phyloP scores from a whole-genome alignment of 1,139 yeast genomes.

The Kurtzmaniella natalensis region DNA sequence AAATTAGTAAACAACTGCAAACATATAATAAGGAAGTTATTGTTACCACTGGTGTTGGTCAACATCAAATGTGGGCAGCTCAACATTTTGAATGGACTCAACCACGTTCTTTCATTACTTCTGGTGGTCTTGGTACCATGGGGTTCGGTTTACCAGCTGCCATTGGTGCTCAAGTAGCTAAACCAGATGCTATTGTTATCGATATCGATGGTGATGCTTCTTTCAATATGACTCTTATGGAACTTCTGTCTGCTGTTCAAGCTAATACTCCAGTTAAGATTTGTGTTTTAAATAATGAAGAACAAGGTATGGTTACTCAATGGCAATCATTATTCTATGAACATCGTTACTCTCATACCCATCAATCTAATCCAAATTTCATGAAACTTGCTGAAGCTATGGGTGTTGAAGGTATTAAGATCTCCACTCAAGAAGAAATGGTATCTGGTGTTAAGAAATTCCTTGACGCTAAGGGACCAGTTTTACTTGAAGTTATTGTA shows the following conservation, averaged over 20 bases:
- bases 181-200: constrained; percentile 89
- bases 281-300: constrained; percentile 89
- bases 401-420: constrained; percentile 83
- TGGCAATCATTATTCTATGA: constrained; percentile 98
- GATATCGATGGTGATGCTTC: constrained; percentile 99
- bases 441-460: constrained; percentile 61
- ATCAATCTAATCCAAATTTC: constrained; percentile 90
- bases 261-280: constrained; percentile 87
- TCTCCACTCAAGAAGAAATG: constrained; percentile 62
- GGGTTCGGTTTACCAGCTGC: constrained; percentile 97
- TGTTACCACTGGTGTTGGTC: constrained; percentile 97
- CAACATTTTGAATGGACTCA: constrained; percentile 91
- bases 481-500: constrained; percentile 82
- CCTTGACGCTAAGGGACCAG: constrained; percentile 76
- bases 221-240: constrained; percentile 94
- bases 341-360: constrained; percentile 94
- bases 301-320: constrained; percentile 99
- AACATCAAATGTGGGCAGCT: constrained; percentile 99
- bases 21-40: constrained; percentile 70
- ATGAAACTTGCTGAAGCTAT: constrained; percentile 90
- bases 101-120: constrained; percentile 90
- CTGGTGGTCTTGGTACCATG: constrained; percentile 99
- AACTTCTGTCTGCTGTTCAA: constrained; percentile 91
- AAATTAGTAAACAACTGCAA: constrained; percentile 69
- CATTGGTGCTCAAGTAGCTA: constrained; percentile 96